A percentile compares a stretch with the other conserved stretches of the same genome.
These are phyloP conservation scores for Lizonia empirigonia DNA, from an alignment of 2,329 filamentous ascomycete species.

Conservation along the genomic window DNA sequence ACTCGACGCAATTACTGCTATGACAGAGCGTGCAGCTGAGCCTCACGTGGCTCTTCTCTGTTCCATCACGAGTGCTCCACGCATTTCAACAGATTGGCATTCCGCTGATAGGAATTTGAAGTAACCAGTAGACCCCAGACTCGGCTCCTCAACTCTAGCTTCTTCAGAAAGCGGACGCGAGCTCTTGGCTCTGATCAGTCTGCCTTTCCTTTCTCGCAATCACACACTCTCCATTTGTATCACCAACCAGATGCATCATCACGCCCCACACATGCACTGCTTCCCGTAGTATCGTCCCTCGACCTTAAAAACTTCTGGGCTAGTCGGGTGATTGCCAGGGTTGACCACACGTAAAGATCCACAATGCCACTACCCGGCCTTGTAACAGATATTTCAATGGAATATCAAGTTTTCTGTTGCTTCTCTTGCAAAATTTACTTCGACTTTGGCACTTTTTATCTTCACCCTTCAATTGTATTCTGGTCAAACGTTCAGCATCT, in stretches of 20 bases:
- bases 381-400: slow-evolving; percentile 18
- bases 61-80: no score
- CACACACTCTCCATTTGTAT: no score
- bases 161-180: not conserved
- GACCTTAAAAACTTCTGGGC: not conserved
- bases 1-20: no score
- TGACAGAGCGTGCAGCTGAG: no score
- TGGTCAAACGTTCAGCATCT: slow-evolving; percentile 14
- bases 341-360: not conserved
- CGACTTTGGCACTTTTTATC: slow-evolving; percentile 15
- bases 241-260: not conserved
- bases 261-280: not conserved
- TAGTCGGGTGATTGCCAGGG: slow-evolving; percentile 2
- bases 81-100: not conserved
- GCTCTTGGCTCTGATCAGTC: not conserved
- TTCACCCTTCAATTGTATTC: slow-evolving; percentile 19
- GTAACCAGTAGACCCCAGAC: no score
- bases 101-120: no score
- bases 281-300: not conserved
- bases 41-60: no score
- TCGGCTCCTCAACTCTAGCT: not conserved
- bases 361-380: slow-evolving; percentile 1
- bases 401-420: slow-evolving; percentile 25
- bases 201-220: not conserved
- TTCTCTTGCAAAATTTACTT: slow-evolving; percentile 23